A percentile compares a stretch with the other conserved stretches of the same genome.
These are phyloP conservation scores for Pisolithus microcarpus DNA, from an alignment of 768 basidiomycete species.

Conservation along the genomic window DNA sequence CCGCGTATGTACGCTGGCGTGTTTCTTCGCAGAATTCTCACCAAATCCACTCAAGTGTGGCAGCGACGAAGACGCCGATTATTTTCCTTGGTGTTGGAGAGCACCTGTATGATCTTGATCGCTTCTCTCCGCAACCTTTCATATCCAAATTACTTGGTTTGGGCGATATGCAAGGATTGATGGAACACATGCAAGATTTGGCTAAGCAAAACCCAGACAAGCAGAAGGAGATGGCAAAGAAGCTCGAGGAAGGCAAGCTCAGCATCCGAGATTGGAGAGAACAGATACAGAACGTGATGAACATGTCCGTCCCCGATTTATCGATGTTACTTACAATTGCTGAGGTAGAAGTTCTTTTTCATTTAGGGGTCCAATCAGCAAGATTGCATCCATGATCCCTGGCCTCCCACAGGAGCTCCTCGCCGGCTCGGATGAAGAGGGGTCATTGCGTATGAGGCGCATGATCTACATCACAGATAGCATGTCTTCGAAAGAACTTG, in stretches of 20 bases:
- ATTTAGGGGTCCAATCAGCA: slow-evolving; percentile 92
- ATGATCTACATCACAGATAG: slow-evolving; percentile 99
- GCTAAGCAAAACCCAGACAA: slow-evolving; percentile 91
- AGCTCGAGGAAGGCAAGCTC: slow-evolving; percentile 93
- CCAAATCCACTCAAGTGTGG: slow-evolving; percentile 56
- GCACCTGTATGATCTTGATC: slow-evolving; percentile 94
- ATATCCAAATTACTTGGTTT: slow-evolving; percentile 93
- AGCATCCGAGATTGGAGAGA: slow-evolving; percentile 97
- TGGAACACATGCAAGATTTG: slow-evolving; percentile 98
- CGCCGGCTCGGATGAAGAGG: slow-evolving; percentile 91
- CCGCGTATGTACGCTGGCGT: slow-evolving; percentile 61
- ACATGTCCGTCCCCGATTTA: slow-evolving; percentile 58
- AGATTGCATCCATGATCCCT: slow-evolving; percentile 98
- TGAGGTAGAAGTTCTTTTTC: slow-evolving; percentile 2
- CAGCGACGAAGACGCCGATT: slow-evolving; percentile 97
- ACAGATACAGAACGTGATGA: slow-evolving; percentile 96
- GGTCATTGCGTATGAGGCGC: slow-evolving; percentile 82
- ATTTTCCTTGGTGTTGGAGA: slow-evolving; percentile 98
- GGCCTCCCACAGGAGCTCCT: slow-evolving; percentile 89
- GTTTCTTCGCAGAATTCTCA: slow-evolving; percentile 2
- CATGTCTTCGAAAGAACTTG: slow-evolving; percentile 89
- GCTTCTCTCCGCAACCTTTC: slow-evolving; percentile 93
- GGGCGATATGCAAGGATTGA: slow-evolving; percentile 93
- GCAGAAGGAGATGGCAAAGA: slow-evolving; percentile 97
- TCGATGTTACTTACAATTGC: slow-evolving; percentile 1